Base-by-base conservation (phyloP, 768 basidiomycete species). In the Mycena kentingensis region DNA sequence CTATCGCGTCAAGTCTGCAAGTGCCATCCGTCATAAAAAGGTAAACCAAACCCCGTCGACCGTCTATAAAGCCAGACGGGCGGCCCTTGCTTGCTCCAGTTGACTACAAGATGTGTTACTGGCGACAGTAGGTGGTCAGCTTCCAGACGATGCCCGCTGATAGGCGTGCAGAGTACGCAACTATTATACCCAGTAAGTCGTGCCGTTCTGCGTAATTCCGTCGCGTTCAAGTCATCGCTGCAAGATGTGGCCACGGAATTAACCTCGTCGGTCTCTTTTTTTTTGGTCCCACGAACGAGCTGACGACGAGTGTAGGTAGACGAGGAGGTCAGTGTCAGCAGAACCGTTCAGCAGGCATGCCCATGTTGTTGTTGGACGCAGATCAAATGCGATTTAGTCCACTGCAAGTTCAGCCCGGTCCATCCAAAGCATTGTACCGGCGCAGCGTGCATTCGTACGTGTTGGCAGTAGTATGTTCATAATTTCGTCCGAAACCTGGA, bases 401-500 rank as follows among this genome's bases (percentile, higher is more conserved):
- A 69, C 54, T 87, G 85, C 72, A 84, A 78, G 70, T 86, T 87
- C 61, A 87, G 85, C 60, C 76, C 77, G 6, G 69, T 61, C 28
- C 85, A 87, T 64, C 73, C 84, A 31, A 62, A 44, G 35, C 63
- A 69, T 31, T 87, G 85, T 64, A 49, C 60, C 41, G 75, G 78
- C 3, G 81, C 82, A 29, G 58, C 67, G 37, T 87, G 85, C 63
- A 74, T 68, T 55, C 66, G 76, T 55, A 77, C 74, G 51, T 87
- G 85, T 65, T 86, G 85, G 83, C 85, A 87, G 67, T 86, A 87
- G 85, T 87, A 67, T 60, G 85, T 72, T 15, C 19, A 24, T 19
- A 12, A 19, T 32, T 48, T 42, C 25, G 16, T 48, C 31, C 22
- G 34, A 25, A 15, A 25, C 18, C 28, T 34, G 31, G 13, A 60